A percentile compares a stretch with the other conserved stretches of the same genome.
Evolutionary conservation across 257 asterid species (phyloP).

Genomic region (Handroanthus guayacan): DNA sequence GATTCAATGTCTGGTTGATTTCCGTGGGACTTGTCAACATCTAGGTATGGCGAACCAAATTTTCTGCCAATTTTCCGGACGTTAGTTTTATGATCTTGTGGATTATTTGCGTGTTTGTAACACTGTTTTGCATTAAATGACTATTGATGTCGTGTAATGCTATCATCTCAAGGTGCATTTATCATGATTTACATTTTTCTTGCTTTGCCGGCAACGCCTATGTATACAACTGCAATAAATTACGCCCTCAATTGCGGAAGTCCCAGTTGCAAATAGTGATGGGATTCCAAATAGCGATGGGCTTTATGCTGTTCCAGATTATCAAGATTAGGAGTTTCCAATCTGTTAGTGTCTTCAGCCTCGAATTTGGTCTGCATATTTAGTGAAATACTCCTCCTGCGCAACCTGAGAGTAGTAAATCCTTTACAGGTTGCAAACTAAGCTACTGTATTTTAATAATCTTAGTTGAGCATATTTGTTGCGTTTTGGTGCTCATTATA

Average conservation of each 20-base stretch:
- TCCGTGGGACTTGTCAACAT: constrained; percentile 6
- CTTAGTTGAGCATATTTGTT: not conserved
- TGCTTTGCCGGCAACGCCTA: not conserved
- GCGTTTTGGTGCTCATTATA: not conserved
- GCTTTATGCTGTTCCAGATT: not conserved
- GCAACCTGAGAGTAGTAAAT: not conserved
- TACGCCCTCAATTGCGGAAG: not conserved
- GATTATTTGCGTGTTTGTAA: not conserved
- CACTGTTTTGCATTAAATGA: not conserved
- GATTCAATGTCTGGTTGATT: not conserved
- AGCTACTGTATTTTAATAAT: not conserved
- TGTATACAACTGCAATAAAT: not conserved
- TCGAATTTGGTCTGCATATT: not conserved
- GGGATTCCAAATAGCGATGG: not conserved
- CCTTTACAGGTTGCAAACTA: not conserved
- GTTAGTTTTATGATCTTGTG: not conserved
- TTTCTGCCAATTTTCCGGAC: not conserved
- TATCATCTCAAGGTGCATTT: not conserved
- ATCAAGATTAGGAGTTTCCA: not conserved
- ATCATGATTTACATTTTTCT: not conserved
- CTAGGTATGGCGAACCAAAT: constrained; percentile 6
- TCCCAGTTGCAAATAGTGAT: not conserved
- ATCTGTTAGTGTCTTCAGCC: not conserved
- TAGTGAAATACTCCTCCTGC: not conserved
- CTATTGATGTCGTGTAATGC: not conserved